phyloP scores from a whole-genome alignment of 495 filamentous ascomycete genomes.

The Cairneyella variabilis region DNA sequence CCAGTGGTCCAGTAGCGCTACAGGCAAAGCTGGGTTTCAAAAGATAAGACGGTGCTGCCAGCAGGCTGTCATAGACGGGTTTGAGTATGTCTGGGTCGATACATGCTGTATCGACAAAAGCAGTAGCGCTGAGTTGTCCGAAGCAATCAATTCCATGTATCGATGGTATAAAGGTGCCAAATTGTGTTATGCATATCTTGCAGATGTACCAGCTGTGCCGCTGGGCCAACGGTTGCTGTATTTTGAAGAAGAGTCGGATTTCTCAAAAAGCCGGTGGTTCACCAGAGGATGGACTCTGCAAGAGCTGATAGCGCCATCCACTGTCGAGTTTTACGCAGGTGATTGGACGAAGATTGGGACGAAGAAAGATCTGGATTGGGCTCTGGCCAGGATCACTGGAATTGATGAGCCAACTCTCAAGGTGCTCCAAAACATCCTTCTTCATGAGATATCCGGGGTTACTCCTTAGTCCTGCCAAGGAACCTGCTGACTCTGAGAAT shows the following conservation, averaged over 20 bases:
- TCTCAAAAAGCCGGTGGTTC: not conserved
- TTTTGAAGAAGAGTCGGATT: too few relatives aligned
- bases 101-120: conserved; percentile 35
- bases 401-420: conserved; percentile 12
- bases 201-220: conserved; percentile 8
- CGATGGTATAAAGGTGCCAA: conserved; percentile 22
- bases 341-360: not conserved
- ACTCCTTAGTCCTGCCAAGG: too few relatives aligned
- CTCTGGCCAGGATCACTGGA: not conserved
- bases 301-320: not conserved
- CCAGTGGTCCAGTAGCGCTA: not conserved
- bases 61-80: conserved; percentile 13
- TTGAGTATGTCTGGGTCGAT: conserved; percentile 35
- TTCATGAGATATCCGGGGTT: too few relatives aligned
- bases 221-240: too few relatives aligned
- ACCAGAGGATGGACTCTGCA: not conserved
- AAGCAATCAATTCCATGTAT: too few relatives aligned
- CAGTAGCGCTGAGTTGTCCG: conserved; percentile 30
- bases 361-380: not conserved
- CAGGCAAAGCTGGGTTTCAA: conserved; percentile 16
- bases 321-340: not conserved
- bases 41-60: conserved; percentile 27
- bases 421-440: too few relatives aligned
- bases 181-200: conserved; percentile 33
- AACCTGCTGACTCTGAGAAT: too few relatives aligned